Percentiles rank a stretch among this genome's conserved stretches.
Conservation (phyloP, 2,329 filamentous ascomycete species). For the Cercospora sp. region DNA sequence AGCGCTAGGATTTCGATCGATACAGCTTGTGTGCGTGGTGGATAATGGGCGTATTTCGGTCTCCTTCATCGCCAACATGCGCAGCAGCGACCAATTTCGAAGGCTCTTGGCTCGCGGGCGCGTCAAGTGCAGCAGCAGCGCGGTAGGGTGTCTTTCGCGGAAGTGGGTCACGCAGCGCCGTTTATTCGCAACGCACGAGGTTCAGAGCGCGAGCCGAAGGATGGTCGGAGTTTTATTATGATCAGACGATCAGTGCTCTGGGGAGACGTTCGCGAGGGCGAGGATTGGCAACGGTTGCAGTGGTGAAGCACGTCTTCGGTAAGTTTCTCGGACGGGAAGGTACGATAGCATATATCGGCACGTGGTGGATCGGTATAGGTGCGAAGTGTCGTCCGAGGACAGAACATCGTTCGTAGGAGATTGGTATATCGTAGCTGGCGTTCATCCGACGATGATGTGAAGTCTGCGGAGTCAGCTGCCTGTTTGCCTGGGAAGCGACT, state of each 20-base stretch:
- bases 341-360: neutral
- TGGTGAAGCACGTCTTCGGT: neutral
- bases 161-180: neutral
- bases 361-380: neutral
- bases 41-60: neutral
- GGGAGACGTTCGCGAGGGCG: neutral
- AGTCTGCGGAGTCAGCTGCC: neutral
- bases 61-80: neutral
- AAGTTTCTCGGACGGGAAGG: neutral
- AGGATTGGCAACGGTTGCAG: neutral
- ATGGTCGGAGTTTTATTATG: neutral
- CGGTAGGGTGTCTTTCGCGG: neutral
- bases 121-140: neutral
- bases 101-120: neutral
- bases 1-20: neutral
- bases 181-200: neutral
- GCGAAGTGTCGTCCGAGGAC: neutral
- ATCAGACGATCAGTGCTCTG: neutral
- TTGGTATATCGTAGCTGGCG: neutral
- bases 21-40: neutral
- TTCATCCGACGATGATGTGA: neutral
- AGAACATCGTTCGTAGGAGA: neutral
- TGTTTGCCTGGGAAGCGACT: neutral
- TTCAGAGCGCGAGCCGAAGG: neutral
- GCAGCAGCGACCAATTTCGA: neutral